phyloP scores from a whole-genome alignment of 768 basidiomycete genomes.

The Boletus subcaerulescens region DNA sequence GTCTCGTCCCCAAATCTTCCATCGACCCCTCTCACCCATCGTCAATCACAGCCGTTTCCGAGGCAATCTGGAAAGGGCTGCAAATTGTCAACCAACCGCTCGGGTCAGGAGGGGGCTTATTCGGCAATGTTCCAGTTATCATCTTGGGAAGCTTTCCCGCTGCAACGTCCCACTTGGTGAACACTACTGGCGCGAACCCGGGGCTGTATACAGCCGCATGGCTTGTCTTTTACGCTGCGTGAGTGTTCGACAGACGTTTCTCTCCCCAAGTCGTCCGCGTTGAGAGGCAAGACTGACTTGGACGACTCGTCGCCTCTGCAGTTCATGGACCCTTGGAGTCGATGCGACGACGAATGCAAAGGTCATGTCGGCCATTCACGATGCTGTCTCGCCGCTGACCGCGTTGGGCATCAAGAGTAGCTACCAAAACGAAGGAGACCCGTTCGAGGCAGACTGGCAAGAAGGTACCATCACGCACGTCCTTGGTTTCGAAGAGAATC shows the following conservation, averaged over 20 bases:
- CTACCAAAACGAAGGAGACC: conserved; percentile 23
- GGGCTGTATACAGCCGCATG: conserved; percentile 12
- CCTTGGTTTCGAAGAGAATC: neutral
- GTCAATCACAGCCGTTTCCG: conserved; percentile 11
- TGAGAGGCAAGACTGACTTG: too few relatives aligned
- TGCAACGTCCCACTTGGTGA: neutral
- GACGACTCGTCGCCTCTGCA: neutral
- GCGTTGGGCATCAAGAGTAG: conserved; percentile 17
- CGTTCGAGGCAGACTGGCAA: conserved; percentile 22
- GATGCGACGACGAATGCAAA: neutral
- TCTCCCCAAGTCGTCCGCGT: too few relatives aligned
- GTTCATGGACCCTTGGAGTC: conserved; percentile 14
- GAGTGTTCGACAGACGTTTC: neutral
- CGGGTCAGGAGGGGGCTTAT: neutral
- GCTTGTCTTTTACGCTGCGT: conserved; percentile 13
- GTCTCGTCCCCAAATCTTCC: conserved; percentile 15
- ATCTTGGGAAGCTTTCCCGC: conserved; percentile 10
- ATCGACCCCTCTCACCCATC: conserved; percentile 9
- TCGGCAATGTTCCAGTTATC: neutral
- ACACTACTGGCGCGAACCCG: conserved; percentile 18
- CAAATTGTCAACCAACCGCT: conserved; percentile 11
- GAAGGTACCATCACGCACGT: neutral
- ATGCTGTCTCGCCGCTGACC: conserved; percentile 11
- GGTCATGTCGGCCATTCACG: conserved; percentile 5
- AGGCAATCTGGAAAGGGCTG: conserved; percentile 20